phyloP scores from a whole-genome alignment of 495 filamentous ascomycete species.

The Xylaria cubensis region DNA sequence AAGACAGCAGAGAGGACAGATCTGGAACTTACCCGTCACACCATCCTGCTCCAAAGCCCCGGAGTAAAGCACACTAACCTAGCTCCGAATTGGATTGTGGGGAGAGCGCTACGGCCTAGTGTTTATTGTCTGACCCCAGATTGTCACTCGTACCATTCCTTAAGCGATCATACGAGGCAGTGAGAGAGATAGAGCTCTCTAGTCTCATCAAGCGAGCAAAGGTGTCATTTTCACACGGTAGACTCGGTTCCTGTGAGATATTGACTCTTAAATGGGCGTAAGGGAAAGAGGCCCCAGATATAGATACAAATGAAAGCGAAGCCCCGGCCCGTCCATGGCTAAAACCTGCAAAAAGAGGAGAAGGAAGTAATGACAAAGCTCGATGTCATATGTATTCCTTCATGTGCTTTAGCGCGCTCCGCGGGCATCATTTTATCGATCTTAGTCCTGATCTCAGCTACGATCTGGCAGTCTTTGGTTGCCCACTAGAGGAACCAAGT shows the following conservation, averaged over 20 bases:
- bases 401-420: slow-evolving; percentile 39
- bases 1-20: not conserved
- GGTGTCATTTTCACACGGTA: not conserved
- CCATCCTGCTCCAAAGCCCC: slow-evolving; percentile 10
- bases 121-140: slow-evolving; percentile 29
- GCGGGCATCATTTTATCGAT: slow-evolving; percentile 32
- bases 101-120: slow-evolving; percentile 11
- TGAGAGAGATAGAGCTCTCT: slow-evolving; percentile 5
- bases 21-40: not conserved
- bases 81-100: slow-evolving; percentile 16
- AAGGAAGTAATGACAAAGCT: slow-evolving; percentile 4
- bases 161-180: slow-evolving; percentile 26
- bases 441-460: slow-evolving; percentile 4
- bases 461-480: slow-evolving; percentile 26
- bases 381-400: slow-evolving; percentile 29
- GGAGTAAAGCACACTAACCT: not conserved
- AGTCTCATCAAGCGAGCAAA: not conserved
- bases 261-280: not conserved
- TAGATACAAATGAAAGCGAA: not conserved
- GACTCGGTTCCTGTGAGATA: not conserved
- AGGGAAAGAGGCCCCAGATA: not conserved
- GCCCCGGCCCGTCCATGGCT: not conserved
- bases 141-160: slow-evolving; percentile 26
- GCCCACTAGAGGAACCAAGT: not conserved
- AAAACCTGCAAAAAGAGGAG: not conserved